Conservation (phyloP, 2,329 filamentous ascomycete genomes). For the Thelonectria rubi region DNA sequence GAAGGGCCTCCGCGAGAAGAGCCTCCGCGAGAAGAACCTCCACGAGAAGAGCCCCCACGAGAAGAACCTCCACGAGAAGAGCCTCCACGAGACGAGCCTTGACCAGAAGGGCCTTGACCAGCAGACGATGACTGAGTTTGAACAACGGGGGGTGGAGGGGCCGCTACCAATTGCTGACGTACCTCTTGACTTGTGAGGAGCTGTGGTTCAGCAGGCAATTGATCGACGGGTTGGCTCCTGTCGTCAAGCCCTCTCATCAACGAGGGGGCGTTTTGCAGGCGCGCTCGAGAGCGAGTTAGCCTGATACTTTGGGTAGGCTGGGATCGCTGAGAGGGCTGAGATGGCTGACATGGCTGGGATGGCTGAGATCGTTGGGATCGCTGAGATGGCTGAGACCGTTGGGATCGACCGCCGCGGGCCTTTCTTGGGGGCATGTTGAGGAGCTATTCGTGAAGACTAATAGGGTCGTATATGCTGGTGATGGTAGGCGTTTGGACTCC, state of each 20-base stretch:
- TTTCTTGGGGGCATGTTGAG: not conserved
- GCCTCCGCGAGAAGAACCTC: not conserved
- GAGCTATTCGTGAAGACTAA: not conserved
- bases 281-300: slow-evolving; percentile 36
- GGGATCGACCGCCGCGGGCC: not conserved
- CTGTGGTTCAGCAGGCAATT: slow-evolving; percentile 29
- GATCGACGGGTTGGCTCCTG: slow-evolving; percentile 18
- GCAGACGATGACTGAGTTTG: too few relatives aligned
- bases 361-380: too few relatives aligned
- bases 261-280: slow-evolving; percentile 31
- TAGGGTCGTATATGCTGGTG: not conserved
- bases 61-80: too few relatives aligned
- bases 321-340: too few relatives aligned
- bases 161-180: not conserved
- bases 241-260: slow-evolving; percentile 38
- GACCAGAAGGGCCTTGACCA: too few relatives aligned
- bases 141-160: too few relatives aligned
- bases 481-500: not conserved
- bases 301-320: slow-evolving; percentile 21
- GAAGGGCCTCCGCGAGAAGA: too few relatives aligned
- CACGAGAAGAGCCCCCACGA: too few relatives aligned
- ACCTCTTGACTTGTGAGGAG: slow-evolving; percentile 27
- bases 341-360: too few relatives aligned
- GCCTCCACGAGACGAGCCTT: too few relatives aligned
- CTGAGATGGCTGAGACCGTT: too few relatives aligned